Percentiles rank a stretch among this genome's conserved stretches.
Conservation (phyloP, 1,139 yeast species). For the Candida sp. region DNA sequence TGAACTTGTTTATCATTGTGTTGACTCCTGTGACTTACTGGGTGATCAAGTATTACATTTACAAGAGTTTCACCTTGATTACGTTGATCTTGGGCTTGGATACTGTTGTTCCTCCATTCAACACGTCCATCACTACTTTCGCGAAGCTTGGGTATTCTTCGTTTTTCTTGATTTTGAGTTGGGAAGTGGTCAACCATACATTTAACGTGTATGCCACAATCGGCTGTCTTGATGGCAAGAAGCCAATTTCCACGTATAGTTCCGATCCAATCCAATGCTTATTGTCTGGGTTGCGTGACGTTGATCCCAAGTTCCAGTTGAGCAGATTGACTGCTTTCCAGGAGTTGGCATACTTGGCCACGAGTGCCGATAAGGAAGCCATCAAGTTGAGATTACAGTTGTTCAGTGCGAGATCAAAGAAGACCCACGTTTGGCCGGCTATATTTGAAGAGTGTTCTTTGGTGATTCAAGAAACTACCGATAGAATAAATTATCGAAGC, state of each 20-base stretch:
- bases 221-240: slow-evolving; percentile 82
- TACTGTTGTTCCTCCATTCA: slow-evolving; percentile 30
- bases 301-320: slow-evolving; percentile 51
- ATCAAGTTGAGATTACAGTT: slow-evolving; percentile 54
- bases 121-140: slow-evolving; percentile 40
- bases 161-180: slow-evolving; percentile 44
- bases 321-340: slow-evolving; percentile 75
- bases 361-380: slow-evolving; percentile 47
- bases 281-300: slow-evolving; percentile 67
- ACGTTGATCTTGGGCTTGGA: slow-evolving; percentile 39
- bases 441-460: slow-evolving; percentile 63
- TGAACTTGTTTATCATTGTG: slow-evolving; percentile 31
- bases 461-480: slow-evolving; percentile 51
- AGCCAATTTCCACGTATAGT: slow-evolving; percentile 69
- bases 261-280: slow-evolving; percentile 77
- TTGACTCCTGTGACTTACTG: slow-evolving; percentile 53
- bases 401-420: slow-evolving; percentile 53
- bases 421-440: slow-evolving; percentile 57
- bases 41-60: slow-evolving; percentile 45
- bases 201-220: slow-evolving; percentile 78
- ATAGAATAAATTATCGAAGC: slow-evolving; percentile 41
- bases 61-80: slow-evolving; percentile 35
- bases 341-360: slow-evolving; percentile 67
- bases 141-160: slow-evolving; percentile 40
- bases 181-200: slow-evolving; percentile 68